Evolutionary conservation across 768 basidiomycete species (phyloP).

Genomic region (Nevesoporus exiguus): DNA sequence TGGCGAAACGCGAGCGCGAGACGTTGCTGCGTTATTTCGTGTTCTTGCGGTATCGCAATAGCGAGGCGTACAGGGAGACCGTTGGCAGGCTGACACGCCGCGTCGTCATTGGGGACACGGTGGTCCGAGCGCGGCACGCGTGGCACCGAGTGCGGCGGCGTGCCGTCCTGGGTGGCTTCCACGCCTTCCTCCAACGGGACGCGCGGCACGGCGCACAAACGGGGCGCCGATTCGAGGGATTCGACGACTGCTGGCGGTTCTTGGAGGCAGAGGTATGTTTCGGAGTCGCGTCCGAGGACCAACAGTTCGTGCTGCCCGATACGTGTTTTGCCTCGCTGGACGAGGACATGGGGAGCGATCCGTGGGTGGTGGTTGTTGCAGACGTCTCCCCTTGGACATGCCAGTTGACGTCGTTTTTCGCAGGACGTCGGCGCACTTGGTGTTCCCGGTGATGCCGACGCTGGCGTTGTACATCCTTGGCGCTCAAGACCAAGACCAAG

Average conservation of each 20-base stretch:
- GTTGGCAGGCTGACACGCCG: constrained; percentile 29
- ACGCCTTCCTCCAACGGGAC: constrained; percentile 27
- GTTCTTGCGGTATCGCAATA: constrained; percentile 58
- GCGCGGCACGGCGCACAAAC: background rate
- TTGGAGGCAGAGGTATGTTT: constrained; percentile 50
- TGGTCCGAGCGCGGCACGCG: constrained; percentile 17
- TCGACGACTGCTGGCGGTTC: constrained; percentile 45
- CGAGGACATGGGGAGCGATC: constrained; percentile 38
- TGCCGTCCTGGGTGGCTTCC: constrained; percentile 25
- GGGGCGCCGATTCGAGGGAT: constrained; percentile 13
- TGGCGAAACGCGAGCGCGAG: constrained; percentile 31
- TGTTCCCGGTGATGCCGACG: constrained; percentile 56
- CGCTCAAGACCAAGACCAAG: constrained; percentile 17
- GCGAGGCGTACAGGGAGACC: constrained; percentile 42
- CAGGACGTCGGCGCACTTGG: constrained; percentile 46
- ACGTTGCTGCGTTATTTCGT: constrained; percentile 48
- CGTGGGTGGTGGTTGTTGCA: constrained; percentile 19
- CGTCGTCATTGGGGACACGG: constrained; percentile 20
- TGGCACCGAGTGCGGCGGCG: constrained; percentile 31
- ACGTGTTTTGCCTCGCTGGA: constrained; percentile 53
- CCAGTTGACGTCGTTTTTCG: background rate
- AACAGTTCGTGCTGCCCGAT: constrained; percentile 55
- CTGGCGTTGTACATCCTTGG: constrained; percentile 53
- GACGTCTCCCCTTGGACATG: background rate
- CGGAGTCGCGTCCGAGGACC: constrained; percentile 50